phyloP scores from a whole-genome alignment of 805 yeast species.

The Lipomyces yamanashiensis region DNA sequence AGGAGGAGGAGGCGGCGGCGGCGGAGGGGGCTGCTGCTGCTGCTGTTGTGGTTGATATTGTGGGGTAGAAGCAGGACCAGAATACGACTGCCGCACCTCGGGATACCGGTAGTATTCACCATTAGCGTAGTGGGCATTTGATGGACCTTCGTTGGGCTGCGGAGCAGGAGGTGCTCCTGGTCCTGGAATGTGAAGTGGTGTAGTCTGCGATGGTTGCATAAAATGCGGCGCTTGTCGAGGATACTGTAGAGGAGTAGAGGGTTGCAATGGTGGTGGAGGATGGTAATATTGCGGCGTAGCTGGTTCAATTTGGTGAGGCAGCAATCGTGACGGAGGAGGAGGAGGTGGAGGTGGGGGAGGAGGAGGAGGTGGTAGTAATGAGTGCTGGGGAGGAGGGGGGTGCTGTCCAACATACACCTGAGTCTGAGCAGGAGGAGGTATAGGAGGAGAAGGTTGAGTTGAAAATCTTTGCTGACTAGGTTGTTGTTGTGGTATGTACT shows the following conservation, averaged over 20 bases:
- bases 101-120: neutral
- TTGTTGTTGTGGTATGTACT: neutral
- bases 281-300: too few species aligned
- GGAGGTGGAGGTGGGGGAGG: neutral
- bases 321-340: too few species aligned
- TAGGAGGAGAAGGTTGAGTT: neutral
- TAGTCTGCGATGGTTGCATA: neutral
- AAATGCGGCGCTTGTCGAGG: neutral
- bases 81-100: neutral
- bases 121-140: neutral
- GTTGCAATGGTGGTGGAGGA: neutral
- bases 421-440: neutral
- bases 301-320: too few species aligned
- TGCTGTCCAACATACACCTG: neutral
- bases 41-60: neutral
- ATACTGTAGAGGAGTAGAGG: neutral
- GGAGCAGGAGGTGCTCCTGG: neutral
- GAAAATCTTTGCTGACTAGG: neutral
- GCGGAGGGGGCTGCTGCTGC: neutral
- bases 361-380: neutral
- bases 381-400: neutral
- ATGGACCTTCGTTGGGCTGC: neutral
- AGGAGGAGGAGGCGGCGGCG: neutral
- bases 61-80: neutral
- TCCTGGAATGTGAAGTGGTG: neutral